Evolutionary conservation across 2,329 filamentous ascomycete genomes (phyloP).

Genomic region (Monascus ruber): DNA sequence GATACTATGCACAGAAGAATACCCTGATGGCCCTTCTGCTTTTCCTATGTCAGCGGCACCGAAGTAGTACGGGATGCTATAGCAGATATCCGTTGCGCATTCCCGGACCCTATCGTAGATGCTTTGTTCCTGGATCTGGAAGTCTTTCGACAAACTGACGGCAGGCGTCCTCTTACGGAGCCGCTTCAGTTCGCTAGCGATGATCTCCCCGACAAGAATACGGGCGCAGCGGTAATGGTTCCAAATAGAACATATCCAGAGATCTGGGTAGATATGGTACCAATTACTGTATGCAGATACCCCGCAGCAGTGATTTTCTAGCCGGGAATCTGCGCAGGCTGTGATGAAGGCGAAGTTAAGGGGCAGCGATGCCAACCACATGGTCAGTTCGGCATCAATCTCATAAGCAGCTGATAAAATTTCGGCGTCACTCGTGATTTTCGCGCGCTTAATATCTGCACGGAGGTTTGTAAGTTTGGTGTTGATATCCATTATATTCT

Average conservation of each 20-base stretch:
- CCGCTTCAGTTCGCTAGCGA: constrained; percentile 24
- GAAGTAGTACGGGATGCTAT: constrained; percentile 25
- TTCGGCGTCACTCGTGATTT: constrained; percentile 13
- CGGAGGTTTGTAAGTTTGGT: constrained; percentile 22
- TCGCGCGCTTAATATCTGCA: constrained; percentile 18
- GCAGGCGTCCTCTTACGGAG: constrained; percentile 12
- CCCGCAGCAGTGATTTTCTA: constrained; percentile 19
- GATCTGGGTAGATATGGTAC: constrained; percentile 46
- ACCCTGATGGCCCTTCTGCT: constrained; percentile 2
- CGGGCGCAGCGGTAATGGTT: constrained; percentile 50
- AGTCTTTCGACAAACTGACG: constrained; percentile 15
- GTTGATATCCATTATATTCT: constrained; percentile 17
- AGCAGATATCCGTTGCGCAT: constrained; percentile 25
- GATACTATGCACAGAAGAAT: too few relatives aligned
- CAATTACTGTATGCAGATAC: constrained; percentile 34
- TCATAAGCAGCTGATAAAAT: constrained; percentile 20
- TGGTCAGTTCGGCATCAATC: constrained; percentile 23
- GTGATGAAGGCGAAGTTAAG: constrained; percentile 14
- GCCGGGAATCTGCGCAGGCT: constrained; percentile 21
- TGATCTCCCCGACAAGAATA: constrained; percentile 42
- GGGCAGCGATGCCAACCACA: constrained; percentile 19
- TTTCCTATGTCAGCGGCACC: constrained; percentile 6
- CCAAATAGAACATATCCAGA: constrained; percentile 46
- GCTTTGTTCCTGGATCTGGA: constrained; percentile 18
- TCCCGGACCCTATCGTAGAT: constrained; percentile 16